Percentiles rank a stretch among this genome's conserved stretches.
Conservation (phyloP, 306 rosid genomes). For the Myrica gale region DNA sequence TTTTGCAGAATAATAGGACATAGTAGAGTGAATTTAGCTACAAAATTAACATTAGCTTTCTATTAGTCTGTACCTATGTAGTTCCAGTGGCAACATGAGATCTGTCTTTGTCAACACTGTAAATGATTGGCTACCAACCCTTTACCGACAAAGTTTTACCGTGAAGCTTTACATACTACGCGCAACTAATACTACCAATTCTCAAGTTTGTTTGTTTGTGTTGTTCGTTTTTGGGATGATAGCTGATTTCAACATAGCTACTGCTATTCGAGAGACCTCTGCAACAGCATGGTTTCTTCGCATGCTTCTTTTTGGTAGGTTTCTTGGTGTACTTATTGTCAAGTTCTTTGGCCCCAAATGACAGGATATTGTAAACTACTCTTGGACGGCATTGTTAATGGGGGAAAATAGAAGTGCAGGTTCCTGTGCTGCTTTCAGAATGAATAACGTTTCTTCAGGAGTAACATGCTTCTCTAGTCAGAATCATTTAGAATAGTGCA, state of each 20-base stretch:
- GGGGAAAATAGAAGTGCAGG: background rate
- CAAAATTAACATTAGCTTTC: background rate
- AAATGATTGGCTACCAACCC: background rate
- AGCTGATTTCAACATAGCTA: background rate
- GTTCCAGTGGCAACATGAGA: background rate
- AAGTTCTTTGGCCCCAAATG: background rate
- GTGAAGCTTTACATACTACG: background rate
- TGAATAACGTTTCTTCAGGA: no score
- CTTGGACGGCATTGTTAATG: slow-evolving; percentile 2
- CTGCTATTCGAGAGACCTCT: background rate
- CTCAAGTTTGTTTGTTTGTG: background rate
- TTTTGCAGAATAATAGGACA: background rate
- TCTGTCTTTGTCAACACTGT: background rate
- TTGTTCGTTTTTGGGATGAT: background rate
- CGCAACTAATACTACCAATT: no score
- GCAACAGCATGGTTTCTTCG: background rate
- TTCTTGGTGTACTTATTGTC: background rate
- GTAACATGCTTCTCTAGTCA: background rate
- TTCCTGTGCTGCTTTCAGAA: background rate
- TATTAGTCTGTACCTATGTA: background rate
- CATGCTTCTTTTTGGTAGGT: background rate
- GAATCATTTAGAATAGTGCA: background rate
- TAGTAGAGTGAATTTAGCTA: background rate
- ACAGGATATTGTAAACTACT: background rate
- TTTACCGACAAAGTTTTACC: background rate